Evolutionary conservation across 768 basidiomycete species (phyloP).

Genomic region (Clavulina sp.): DNA sequence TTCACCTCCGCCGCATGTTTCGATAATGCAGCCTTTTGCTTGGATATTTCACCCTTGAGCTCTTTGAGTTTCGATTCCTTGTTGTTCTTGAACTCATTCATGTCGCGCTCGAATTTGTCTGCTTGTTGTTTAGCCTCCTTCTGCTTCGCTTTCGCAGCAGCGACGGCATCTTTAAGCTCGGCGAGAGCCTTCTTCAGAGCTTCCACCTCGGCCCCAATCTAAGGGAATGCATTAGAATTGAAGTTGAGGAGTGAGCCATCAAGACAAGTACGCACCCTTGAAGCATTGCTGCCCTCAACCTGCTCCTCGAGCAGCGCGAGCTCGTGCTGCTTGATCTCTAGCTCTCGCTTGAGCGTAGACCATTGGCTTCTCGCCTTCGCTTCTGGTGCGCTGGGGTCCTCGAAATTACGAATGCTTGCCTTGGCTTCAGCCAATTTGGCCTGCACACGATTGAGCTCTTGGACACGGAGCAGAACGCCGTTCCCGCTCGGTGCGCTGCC

Average conservation of each 20-base stretch:
- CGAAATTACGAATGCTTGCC: conserved; percentile 30
- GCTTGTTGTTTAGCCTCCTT: conserved; percentile 56
- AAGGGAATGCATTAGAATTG: conserved; percentile 2
- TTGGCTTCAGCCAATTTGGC: conserved; percentile 34
- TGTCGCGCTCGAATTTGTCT: conserved; percentile 84
- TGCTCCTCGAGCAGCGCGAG: conserved; percentile 67
- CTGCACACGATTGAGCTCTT: conserved; percentile 61
- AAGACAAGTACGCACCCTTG: conserved; percentile 38
- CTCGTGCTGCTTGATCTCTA: conserved; percentile 86
- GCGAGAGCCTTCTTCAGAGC: conserved; percentile 44
- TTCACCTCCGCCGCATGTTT: conserved; percentile 72
- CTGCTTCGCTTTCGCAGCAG: conserved; percentile 58
- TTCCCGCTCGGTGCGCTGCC: conserved; percentile 67
- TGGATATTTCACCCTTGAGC: conserved; percentile 70
- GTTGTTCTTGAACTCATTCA: conserved; percentile 97
- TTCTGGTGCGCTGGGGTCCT: conserved; percentile 36
- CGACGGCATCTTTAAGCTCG: conserved; percentile 38
- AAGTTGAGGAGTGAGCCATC: background rate
- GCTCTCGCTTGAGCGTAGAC: conserved; percentile 39
- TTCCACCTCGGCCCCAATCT: conserved; percentile 74
- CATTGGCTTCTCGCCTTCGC: conserved; percentile 41
- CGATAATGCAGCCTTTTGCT: conserved; percentile 63
- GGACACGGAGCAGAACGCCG: conserved; percentile 64
- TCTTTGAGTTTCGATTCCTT: conserved; percentile 94
- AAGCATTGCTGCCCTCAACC: conserved; percentile 73